Evolutionary conservation across 179 eudicot species (phyloP).

Genomic region (Spinacia oleracea): DNA sequence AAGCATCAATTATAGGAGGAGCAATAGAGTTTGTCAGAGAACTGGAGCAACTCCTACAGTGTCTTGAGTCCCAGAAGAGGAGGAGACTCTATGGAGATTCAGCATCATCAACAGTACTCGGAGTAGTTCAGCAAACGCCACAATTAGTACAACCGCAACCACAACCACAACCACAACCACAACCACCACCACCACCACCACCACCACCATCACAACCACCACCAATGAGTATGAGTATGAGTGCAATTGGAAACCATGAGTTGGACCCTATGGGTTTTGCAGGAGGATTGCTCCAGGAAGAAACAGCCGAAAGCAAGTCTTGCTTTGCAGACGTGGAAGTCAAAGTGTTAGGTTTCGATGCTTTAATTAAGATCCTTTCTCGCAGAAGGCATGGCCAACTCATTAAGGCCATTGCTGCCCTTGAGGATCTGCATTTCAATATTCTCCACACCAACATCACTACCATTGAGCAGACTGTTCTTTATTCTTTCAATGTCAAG

Average conservation of each 20-base stretch:
- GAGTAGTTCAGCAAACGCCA: constrained; percentile 40
- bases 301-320: constrained; percentile 81
- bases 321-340: constrained; percentile 85
- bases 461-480: constrained; percentile 85
- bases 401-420: constrained; percentile 67
- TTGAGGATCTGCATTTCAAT: constrained; percentile 71
- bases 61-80: constrained; percentile 88
- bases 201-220: too few relatives aligned
- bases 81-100: constrained; percentile 70
- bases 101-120: constrained; percentile 28
- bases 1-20: constrained; percentile 95
- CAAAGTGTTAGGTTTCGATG: constrained; percentile 76
- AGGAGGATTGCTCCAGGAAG: constrained; percentile 43
- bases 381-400: constrained; percentile 84
- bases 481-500: constrained; percentile 93
- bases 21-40: constrained; percentile 96
- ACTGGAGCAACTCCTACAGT: constrained; percentile 87
- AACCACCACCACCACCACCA: too few relatives aligned
- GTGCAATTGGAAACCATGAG: background rate
- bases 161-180: too few relatives aligned
- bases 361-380: constrained; percentile 79
- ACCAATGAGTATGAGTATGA: background rate
- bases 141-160: constrained; percentile 16
- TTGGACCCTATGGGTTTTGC: constrained; percentile 17
- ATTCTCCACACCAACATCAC: constrained; percentile 88